phyloP scores from a whole-genome alignment of 257 asterid species.

The Solanum bulbocastanum region DNA sequence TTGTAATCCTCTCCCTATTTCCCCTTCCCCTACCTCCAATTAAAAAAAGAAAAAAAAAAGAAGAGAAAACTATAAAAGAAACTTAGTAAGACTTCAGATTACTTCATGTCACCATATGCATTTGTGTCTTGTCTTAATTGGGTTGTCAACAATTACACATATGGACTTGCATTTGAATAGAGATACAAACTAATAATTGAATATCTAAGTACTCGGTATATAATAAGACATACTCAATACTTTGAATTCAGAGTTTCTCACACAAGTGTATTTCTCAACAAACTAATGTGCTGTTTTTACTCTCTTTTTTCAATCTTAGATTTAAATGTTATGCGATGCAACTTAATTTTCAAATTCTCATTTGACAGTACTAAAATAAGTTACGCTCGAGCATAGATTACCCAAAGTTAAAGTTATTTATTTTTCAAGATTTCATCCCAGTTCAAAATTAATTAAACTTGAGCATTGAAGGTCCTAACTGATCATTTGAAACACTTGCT shows the following conservation, averaged over 20 bases:
- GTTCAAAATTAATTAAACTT: no score
- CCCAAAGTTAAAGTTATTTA: no score
- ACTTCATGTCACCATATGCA: neutral
- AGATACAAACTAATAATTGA: neutral
- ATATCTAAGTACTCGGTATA: neutral
- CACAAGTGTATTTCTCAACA: neutral
- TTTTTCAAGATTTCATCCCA: no score
- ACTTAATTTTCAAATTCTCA: no score
- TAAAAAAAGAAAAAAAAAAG: no score
- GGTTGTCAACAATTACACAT: neutral
- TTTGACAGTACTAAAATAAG: no score
- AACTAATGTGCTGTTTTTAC: neutral
- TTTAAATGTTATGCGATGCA: no score
- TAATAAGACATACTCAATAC: neutral
- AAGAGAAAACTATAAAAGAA: neutral
- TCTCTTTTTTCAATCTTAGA: neutral
- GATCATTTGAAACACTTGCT: neutral
- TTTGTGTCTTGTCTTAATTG: neutral
- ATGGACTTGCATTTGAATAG: neutral
- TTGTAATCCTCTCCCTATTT: neutral
- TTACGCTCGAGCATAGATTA: no score
- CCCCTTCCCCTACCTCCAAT: neutral
- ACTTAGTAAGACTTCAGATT: neutral
- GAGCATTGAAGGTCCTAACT: no score
- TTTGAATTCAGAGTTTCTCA: neutral